phyloP scores from a whole-genome alignment of 2,329 filamentous ascomycete genomes.

The Penicillium psychrosexuale region DNA sequence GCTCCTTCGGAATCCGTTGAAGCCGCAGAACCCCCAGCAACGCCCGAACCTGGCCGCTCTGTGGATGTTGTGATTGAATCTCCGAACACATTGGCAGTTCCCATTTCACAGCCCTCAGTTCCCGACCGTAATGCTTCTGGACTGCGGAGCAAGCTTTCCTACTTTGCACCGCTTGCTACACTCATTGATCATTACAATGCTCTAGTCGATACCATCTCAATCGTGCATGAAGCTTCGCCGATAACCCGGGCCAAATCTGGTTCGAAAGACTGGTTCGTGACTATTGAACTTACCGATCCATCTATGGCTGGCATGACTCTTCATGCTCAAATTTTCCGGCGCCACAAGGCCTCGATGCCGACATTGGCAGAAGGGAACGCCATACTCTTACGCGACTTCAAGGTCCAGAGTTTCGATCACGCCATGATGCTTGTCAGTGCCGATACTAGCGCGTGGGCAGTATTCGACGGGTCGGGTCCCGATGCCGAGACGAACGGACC shows the following conservation, averaged over 20 bases:
- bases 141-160: constrained; percentile 41
- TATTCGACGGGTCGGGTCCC: constrained; percentile 36
- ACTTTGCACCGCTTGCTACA: constrained; percentile 44
- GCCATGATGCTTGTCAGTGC: constrained; percentile 42
- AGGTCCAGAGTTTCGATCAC: constrained; percentile 42
- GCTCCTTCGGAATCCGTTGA: neutral
- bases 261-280: constrained; percentile 41
- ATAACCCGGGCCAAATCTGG: constrained; percentile 36
- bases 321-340: constrained; percentile 44
- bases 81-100: neutral
- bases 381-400: constrained; percentile 47
- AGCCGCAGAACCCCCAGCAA: neutral
- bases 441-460: constrained; percentile 47
- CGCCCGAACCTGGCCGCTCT: neutral
- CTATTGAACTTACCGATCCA: constrained; percentile 44
- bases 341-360: constrained; percentile 40
- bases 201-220: constrained; percentile 42
- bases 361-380: constrained; percentile 38
- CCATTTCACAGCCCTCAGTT: constrained; percentile 1
- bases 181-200: constrained; percentile 44
- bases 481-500: constrained; percentile 35
- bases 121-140: constrained; percentile 34
- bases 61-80: constrained; percentile 1
- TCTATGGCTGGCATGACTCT: constrained; percentile 41
- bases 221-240: constrained; percentile 35